Percentiles rank a stretch among this genome's conserved stretches.
phyloP scores from a whole-genome alignment of 2,329 filamentous ascomycete species.

The Colletotrichum phormii region DNA sequence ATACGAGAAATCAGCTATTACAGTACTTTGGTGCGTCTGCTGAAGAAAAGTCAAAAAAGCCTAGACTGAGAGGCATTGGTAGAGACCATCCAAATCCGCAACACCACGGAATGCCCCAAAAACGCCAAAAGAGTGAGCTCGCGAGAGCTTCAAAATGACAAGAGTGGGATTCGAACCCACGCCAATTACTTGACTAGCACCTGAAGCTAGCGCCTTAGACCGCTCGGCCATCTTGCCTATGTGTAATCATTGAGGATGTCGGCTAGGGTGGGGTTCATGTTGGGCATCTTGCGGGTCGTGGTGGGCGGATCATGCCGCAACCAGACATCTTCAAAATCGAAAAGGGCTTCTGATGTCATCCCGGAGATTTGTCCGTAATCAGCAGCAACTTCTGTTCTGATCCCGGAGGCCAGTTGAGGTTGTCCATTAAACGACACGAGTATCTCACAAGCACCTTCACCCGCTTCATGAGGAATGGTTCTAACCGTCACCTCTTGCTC shows the following conservation, averaged over 20 bases:
- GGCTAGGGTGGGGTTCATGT: fast-evolving
- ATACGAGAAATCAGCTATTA: not conserved
- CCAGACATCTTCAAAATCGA: no score
- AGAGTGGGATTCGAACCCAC: no score
- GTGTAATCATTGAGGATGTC: not conserved
- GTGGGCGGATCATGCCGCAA: not conserved
- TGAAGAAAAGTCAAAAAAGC: not conserved
- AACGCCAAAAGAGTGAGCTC: not conserved
- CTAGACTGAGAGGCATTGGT: not conserved
- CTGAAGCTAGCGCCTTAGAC: slow-evolving; percentile 38
- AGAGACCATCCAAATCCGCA: not conserved
- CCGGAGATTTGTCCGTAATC: no score
- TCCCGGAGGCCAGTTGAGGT: not conserved
- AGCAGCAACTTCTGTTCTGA: no score
- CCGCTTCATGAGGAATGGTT: not conserved
- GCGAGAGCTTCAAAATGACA: not conserved
- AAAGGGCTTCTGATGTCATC: no score
- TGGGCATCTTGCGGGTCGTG: no score
- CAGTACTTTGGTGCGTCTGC: not conserved
- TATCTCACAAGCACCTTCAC: not conserved
- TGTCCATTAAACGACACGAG: not conserved
- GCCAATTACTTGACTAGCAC: slow-evolving; percentile 36
- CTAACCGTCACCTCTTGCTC: not conserved
- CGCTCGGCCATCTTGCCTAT: slow-evolving; percentile 36
- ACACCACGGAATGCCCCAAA: not conserved